These are phyloP conservation scores for Calonectria montana DNA, from an alignment of 2,329 filamentous ascomycete species.

Conservation along the genomic window DNA sequence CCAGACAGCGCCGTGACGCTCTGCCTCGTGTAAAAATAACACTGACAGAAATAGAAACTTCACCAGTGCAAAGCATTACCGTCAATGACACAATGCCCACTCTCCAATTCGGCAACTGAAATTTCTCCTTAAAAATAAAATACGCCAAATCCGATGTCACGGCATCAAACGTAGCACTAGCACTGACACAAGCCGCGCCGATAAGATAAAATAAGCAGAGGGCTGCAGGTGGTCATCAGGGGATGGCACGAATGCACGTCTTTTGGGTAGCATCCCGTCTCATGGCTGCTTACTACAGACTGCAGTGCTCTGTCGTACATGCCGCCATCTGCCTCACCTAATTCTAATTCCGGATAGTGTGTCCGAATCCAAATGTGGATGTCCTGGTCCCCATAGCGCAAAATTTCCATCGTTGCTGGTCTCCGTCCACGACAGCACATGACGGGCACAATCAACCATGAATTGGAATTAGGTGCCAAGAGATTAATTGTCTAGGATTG, in stretches of 20 bases:
- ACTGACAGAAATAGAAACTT: not conserved
- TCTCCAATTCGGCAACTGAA: not conserved
- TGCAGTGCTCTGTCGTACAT: not conserved
- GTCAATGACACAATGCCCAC: not conserved
- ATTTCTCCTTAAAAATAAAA: not conserved
- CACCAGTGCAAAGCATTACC: not conserved
- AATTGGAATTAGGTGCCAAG: not conserved
- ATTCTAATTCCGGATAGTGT: not conserved
- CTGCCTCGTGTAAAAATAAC: slow-evolving; percentile 1
- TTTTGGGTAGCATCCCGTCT: not conserved
- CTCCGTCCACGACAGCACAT: not conserved
- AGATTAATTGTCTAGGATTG: not conserved
- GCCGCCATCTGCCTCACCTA: not conserved
- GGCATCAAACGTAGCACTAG: not conserved
- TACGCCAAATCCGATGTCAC: slow-evolving; percentile 1
- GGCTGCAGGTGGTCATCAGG: not conserved
- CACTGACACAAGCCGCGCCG: not conserved
- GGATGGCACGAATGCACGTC: not conserved
- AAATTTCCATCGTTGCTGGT: not conserved
- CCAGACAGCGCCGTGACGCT: not conserved
- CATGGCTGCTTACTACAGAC: not conserved
- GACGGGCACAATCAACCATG: not conserved
- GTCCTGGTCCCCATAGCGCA: no score
- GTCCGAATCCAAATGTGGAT: not conserved
- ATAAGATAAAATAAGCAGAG: not conserved